A percentile compares a stretch with the other conserved stretches of the same genome.
Evolutionary conservation across 768 basidiomycete genomes (phyloP).

Genomic region (Cystobasidium tubakii): DNA sequence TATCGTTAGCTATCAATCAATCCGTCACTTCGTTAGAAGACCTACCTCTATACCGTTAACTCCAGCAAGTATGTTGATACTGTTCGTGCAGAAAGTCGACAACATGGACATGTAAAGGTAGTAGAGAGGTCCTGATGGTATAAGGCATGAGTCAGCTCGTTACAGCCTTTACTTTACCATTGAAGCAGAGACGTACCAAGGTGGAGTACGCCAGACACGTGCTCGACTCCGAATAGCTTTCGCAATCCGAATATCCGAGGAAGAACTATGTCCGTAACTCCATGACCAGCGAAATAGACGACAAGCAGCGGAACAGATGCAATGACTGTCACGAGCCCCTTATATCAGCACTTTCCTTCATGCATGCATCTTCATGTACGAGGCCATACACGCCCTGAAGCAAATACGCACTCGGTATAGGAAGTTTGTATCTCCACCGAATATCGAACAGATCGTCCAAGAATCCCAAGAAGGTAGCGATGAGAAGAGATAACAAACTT

Average conservation of each 20-base stretch:
- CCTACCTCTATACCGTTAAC: slow-evolving; percentile 82
- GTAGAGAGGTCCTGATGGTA: slow-evolving; percentile 71
- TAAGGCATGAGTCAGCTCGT: neutral
- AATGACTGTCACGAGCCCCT: too few species aligned
- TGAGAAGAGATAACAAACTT: slow-evolving; percentile 80
- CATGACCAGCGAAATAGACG: slow-evolving; percentile 91
- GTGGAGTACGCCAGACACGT: slow-evolving; percentile 60
- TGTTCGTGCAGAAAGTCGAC: slow-evolving; percentile 94
- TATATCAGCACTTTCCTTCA: too few species aligned
- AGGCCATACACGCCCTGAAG: too few species aligned
- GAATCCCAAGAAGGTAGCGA: slow-evolving; percentile 89
- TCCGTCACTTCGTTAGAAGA: neutral
- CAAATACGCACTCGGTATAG: slow-evolving; percentile 62
- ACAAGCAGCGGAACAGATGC: slow-evolving; percentile 89
- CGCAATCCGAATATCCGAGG: slow-evolving; percentile 67
- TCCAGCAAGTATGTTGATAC: slow-evolving; percentile 96
- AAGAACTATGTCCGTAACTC: slow-evolving; percentile 87
- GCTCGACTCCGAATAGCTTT: slow-evolving; percentile 56
- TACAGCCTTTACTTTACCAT: neutral
- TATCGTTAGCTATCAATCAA: neutral
- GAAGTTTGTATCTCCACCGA: slow-evolving; percentile 94
- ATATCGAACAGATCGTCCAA: slow-evolving; percentile 98
- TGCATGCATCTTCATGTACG: too few species aligned
- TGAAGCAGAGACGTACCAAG: slow-evolving; percentile 57
- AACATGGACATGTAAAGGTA: slow-evolving; percentile 94